Evolutionary conservation across 2,329 filamentous ascomycete species (phyloP), one percentile per base, ranked within the genome.

Genomic region (Chrysosporium keratinophilum): DNA sequence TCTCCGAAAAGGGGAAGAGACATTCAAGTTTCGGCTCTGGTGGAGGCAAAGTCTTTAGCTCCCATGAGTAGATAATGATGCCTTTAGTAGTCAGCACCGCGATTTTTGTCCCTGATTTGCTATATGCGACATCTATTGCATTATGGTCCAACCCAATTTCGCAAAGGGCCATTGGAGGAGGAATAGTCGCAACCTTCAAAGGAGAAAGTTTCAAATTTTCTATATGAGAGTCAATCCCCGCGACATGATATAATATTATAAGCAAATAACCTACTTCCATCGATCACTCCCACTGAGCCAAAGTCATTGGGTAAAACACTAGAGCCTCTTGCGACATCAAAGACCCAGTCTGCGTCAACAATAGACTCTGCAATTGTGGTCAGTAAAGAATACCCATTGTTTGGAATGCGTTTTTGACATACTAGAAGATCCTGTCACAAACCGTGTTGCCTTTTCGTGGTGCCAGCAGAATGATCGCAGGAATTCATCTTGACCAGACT

Each of bases 131-230:
- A 69, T 96, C 89, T 15, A 87, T 71, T 2, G 82, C 78, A 51
- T 84, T 82, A 0, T 77, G 77, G 12, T 79, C 73, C 28, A 85
- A 69, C 11, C 73, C 63, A 15, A 96, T 63, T 54, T 94, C 87
- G 60, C 85, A 85, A 58, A 91, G 77, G 14, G 88, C 82, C 89
- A 97, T 96, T 0, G 93, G 93, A 28, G 93, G 93, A 20, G 93
- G 93, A 2, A 96, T 78, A 62, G 93, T 95, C 11, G 88, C 86
- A 48, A 84, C 78, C 58, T 87, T 79, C 59, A 98, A 78, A 0
- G 93, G 88, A 0, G 93, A 97, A 44, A 97, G 69, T 65, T 94
- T 95, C 55, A 97, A 70, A 2, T 66, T 80, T 58, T 69, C 75
- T 78, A 57, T 15, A 12, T 55, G 43, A 46, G 72, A 52, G 58